Conservation (phyloP, 164 flowering plant species). For the Hamamelis virginiana region DNA sequence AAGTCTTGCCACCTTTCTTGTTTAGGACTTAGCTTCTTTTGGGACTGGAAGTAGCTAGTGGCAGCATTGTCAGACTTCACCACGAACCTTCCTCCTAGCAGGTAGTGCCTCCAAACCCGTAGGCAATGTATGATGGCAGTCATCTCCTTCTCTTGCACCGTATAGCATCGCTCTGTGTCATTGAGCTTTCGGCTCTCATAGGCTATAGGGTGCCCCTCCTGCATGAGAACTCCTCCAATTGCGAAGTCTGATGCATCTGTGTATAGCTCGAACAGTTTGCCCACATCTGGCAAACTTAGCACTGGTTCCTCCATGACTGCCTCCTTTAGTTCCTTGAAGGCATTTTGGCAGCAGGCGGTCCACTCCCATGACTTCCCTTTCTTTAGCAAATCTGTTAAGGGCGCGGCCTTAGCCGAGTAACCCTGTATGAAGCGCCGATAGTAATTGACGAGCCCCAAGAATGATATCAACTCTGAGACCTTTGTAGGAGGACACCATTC, state of each 20-base stretch:
- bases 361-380: constrained; percentile 7
- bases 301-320: constrained; percentile 3
- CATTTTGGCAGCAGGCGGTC: background rate
- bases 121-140: constrained; percentile 11
- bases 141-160: constrained; percentile 21
- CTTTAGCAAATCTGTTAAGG: constrained; percentile 8
- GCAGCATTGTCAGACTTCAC: constrained; percentile 5
- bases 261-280: constrained; percentile 9
- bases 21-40: constrained; percentile 6
- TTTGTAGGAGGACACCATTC: constrained; percentile 1
- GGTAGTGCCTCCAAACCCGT: constrained; percentile 4
- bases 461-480: background rate
- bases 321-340: constrained; percentile 3
- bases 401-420: background rate
- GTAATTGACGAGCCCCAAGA: constrained; percentile 10
- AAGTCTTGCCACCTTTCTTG: constrained; percentile 16
- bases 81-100: background rate
- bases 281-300: background rate
- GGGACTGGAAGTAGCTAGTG: constrained; percentile 2
- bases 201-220: constrained; percentile 12
- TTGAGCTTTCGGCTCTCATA: constrained; percentile 16
- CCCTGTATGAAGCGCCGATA: constrained; percentile 1
- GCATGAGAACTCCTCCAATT: constrained; percentile 11
- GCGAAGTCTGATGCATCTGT: constrained; percentile 11
- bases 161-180: constrained; percentile 11